These are phyloP conservation scores for Ceratocystis harringtonii DNA, from an alignment of 2,329 filamentous ascomycete species.

Conservation along the genomic window DNA sequence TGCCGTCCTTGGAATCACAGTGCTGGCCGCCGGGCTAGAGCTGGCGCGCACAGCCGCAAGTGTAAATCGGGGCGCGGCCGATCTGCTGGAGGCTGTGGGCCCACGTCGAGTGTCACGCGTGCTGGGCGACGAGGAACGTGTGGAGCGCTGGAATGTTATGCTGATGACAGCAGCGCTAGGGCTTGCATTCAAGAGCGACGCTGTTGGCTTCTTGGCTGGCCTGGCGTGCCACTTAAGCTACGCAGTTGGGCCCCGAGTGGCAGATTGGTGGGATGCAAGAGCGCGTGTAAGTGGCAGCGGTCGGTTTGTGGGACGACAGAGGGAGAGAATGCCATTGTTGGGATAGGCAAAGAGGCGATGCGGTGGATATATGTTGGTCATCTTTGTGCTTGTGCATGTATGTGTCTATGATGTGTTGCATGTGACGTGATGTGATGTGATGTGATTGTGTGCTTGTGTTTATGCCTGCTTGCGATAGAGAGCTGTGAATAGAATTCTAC, in stretches of 20 bases:
- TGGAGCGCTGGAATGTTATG: constrained; percentile 77
- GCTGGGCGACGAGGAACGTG: constrained; percentile 51
- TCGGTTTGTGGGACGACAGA: constrained; percentile 18
- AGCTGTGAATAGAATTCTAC: not conserved
- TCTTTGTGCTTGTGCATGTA: not conserved
- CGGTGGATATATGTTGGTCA: not conserved
- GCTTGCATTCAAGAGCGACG: constrained; percentile 79
- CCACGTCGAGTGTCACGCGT: constrained; percentile 26
- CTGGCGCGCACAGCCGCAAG: constrained; percentile 72
- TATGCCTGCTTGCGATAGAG: not conserved
- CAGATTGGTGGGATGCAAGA: constrained; percentile 26
- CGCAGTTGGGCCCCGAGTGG: constrained; percentile 30
- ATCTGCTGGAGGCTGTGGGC: constrained; percentile 27
- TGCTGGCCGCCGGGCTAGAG: constrained; percentile 78
- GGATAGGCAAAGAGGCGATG: not conserved
- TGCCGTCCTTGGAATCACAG: constrained; percentile 69
- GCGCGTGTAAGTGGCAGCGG: not conserved
- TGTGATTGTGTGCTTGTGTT: not conserved
- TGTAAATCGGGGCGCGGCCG: constrained; percentile 55
- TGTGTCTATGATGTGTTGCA: not conserved
- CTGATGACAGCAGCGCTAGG: constrained; percentile 70
- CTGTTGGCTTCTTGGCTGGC: constrained; percentile 69
- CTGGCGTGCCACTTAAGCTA: constrained; percentile 65
- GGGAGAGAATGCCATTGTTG: constrained; percentile 25
- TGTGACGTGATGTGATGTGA: not conserved